A percentile compares a stretch with the other conserved stretches of the same genome.
Conservation (phyloP, 2,329 filamentous ascomycete genomes). For the Fonsecaea pedrosoi region DNA sequence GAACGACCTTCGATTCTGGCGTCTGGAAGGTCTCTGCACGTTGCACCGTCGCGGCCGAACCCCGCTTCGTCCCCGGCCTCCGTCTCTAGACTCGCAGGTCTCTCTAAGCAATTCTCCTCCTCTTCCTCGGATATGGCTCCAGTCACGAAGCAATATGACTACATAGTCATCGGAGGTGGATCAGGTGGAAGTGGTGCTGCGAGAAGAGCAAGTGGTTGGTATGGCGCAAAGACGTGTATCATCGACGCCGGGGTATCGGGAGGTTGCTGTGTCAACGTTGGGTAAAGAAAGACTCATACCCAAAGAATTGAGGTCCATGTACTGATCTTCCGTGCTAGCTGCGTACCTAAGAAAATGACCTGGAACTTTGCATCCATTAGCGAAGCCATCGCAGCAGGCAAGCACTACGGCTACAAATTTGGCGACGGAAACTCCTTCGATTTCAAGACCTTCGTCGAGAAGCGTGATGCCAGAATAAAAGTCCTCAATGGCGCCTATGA, state of each 20-base stretch:
- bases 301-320: conserved; percentile 5
- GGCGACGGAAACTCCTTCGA: conserved; percentile 52
- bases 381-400: conserved; percentile 54
- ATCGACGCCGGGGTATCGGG: conserved; percentile 58
- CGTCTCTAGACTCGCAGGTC: conserved; percentile 47
- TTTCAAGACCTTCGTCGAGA: conserved; percentile 57
- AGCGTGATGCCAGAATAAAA: conserved; percentile 55
- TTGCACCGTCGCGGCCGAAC: conserved; percentile 3
- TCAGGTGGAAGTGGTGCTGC: conserved; percentile 59
- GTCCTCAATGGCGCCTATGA: conserved; percentile 58
- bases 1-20: conserved; percentile 24
- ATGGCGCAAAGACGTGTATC: conserved; percentile 58
- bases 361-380: conserved; percentile 60
- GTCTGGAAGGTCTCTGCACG: conserved; percentile 11
- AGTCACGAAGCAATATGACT: conserved; percentile 58
- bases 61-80: conserved; percentile 27
- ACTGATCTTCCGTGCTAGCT: conserved; percentile 45
- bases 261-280: conserved; percentile 62
- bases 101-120: conserved; percentile 52
- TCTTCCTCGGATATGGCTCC: conserved; percentile 53
- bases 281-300: conserved; percentile 44
- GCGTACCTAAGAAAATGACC: conserved; percentile 61
- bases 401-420: conserved; percentile 57
- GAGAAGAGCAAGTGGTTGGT: conserved; percentile 59
- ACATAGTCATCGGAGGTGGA: conserved; percentile 62